Evolutionary conservation across 2,329 filamentous ascomycete genomes (phyloP), one percentile per base, ranked within the genome.

Genomic region (Magnaporthiopsis poae): DNA sequence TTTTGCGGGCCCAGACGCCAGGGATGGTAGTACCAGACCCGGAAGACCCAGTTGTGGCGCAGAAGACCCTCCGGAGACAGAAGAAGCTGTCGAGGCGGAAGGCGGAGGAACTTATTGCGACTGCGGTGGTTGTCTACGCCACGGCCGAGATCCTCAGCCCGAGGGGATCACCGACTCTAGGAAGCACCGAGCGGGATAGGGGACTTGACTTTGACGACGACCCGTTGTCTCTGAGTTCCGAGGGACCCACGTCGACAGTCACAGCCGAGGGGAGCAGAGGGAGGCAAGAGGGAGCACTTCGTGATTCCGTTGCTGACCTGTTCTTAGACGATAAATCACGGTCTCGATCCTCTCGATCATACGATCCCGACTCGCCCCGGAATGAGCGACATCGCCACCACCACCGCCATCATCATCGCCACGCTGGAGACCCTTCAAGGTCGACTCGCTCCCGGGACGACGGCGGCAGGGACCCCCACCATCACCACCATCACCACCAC

Each of bases 101-200:
- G 21, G 80, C 80, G 21, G 82, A 86, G 72, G 84, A 85, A 67
- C 79, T 80, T 46, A 74, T 85, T 39, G 83, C 83, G 46, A 80
- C 83, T 46, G 83, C 81, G 18, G 83, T 84, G 31, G 78, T 84
- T 31, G 79, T 85, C 27, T 83, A 83, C 68, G 82, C 84, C 59
- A 78, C 82, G 11, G 81, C 78, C 46, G 81, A 82, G 68, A 78
- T 77, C 61, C 72, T 84, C 67, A 81, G 78, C 67, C 79, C 80
- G 62, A 75, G 75, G 33, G 73, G 72, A 36, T 79, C 77, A 70
- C 78, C 72, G 66, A 68, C 70, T 72, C 68, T 73, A 68, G 71
- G 70, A 73, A 73, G 75, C 72, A 67, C 65, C 52, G n/a, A 73
- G 70, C 71, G 73, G 69, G 71, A 73, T 69, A 73, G 73, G 72